Percentiles rank a stretch among this genome's conserved stretches.
Conservation (phyloP, 73 alveolate genomes). For the Loxodes magnus region DNA sequence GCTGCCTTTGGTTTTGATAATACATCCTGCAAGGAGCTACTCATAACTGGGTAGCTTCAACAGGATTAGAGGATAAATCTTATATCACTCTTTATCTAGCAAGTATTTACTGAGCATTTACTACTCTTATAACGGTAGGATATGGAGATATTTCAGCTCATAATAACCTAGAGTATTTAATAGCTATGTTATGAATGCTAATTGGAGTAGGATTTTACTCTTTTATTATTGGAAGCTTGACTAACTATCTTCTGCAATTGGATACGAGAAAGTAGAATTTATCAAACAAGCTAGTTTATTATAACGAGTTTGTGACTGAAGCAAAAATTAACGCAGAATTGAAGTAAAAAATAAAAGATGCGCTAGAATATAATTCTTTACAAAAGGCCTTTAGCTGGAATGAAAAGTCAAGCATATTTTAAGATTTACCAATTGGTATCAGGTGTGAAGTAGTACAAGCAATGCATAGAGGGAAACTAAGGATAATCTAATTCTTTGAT, state of each 20-base stretch:
- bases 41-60: too few relatives aligned
- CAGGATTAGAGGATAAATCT: too few relatives aligned
- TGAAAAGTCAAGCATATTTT: conserved; percentile 24
- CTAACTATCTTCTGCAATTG: conserved; percentile 27
- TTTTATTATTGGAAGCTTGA: conserved; percentile 38
- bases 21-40: too few relatives aligned
- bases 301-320: conserved; percentile 20
- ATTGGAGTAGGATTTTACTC: conserved; percentile 44
- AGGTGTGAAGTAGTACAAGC: conserved; percentile 31
- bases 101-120: not conserved
- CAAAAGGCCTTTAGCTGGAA: conserved; percentile 20
- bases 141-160: not conserved
- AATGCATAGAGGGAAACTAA: conserved; percentile 27
- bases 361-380: conserved; percentile 14
- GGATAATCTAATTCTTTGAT: conserved; percentile 33
- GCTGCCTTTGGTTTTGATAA: too few relatives aligned
- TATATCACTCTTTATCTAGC: too few relatives aligned
- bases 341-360: conserved; percentile 20
- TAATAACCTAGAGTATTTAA: conserved; percentile 28
- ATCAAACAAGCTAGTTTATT: conserved; percentile 17
- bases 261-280: conserved; percentile 10
- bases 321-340: conserved; percentile 15
- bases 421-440: conserved; percentile 21
- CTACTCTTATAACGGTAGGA: conserved; percentile 3
- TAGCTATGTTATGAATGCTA: conserved; percentile 49